Base-by-base conservation (phyloP, 345 rosid genomes). In the Citrus glauca region DNA sequence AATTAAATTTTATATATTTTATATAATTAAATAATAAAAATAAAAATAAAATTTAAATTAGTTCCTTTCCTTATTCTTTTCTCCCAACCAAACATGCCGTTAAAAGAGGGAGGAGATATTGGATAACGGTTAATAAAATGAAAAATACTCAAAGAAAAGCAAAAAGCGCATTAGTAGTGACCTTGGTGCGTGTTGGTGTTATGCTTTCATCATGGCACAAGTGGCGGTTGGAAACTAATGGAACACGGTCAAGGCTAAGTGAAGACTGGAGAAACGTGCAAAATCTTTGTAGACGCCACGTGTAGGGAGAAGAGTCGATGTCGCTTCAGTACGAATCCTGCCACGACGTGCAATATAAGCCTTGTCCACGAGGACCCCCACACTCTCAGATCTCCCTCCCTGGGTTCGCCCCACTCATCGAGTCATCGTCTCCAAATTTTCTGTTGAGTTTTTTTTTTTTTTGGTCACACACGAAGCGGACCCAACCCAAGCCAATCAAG, bases 291-390 rank as follows among this genome's bases (percentile, higher is more conserved):
- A 0, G 42, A 13, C 1, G 63, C 37, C 81, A 38, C 77, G 83
- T 80, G 86, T 64, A 28, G 10, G 81, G 72, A 37, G 40, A 38
- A 66, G 74, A 45, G 74, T 74, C 77, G 24, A 57, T n/a, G 63
- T 77, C 24, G 74, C 79, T 80, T 77, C 2, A 22, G 13, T 30
- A 20, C 22, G 42, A 73, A 42, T 72, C 25, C 48, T 27, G 6
- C 33, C 9, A 1, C 77, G 62, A 79, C 80, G 75, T 76, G 82
- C 71, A 33, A 70, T 64, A 4, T 6, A 70, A 76, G 62, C 50
- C 63, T 50, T n/a, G 25, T n/a, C 60, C 14, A 13, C 38, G n/a
- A 1, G 66, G 78, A 38, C 30, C 71, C 82, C 74, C 35, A 71
- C 50, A 0, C 30, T 1, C 9, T 1, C 8, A 32, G 17, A 16